These are phyloP conservation scores for Phytomonas francai DNA, from an alignment of 208 protist genomes.

Conservation along the genomic window DNA sequence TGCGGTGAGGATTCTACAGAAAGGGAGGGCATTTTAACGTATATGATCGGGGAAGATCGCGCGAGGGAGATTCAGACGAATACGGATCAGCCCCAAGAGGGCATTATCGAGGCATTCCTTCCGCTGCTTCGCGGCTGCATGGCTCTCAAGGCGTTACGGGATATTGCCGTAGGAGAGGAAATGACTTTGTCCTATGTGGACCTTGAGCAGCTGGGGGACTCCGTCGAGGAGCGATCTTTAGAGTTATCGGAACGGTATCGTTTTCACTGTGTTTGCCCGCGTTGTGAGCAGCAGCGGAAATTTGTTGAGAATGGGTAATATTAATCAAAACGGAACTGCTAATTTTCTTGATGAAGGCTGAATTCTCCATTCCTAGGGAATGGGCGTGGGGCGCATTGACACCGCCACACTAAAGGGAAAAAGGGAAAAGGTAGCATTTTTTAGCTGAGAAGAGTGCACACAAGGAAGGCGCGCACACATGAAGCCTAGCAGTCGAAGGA, in stretches of 20 bases:
- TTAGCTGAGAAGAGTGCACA: not conserved
- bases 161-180: slow-evolving; percentile 62
- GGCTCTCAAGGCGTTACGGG: slow-evolving; percentile 36
- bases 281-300: slow-evolving; percentile 36
- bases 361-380: not conserved
- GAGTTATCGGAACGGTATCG: slow-evolving; percentile 58
- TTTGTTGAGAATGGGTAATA: not conserved
- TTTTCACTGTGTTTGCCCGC: slow-evolving; percentile 56
- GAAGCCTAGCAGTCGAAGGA: not conserved
- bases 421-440: not conserved
- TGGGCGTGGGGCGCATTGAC: not conserved
- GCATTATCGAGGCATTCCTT: slow-evolving; percentile 13
- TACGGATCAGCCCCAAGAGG: slow-evolving; percentile 12
- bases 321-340: not conserved
- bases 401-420: too few species aligned
- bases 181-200: slow-evolving; percentile 83
- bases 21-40: not conserved
- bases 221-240: slow-evolving; percentile 26
- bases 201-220: slow-evolving; percentile 27
- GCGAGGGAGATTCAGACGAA: slow-evolving; percentile 7
- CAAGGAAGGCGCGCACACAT: too few species aligned
- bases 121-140: slow-evolving; percentile 20
- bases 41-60: slow-evolving; percentile 8
- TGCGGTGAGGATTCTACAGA: slow-evolving; percentile 21
- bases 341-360: not conserved